These are phyloP conservation scores for Ophiocordyceps sinensis DNA, from an alignment of 2,329 filamentous ascomycete genomes.

Conservation along the genomic window DNA sequence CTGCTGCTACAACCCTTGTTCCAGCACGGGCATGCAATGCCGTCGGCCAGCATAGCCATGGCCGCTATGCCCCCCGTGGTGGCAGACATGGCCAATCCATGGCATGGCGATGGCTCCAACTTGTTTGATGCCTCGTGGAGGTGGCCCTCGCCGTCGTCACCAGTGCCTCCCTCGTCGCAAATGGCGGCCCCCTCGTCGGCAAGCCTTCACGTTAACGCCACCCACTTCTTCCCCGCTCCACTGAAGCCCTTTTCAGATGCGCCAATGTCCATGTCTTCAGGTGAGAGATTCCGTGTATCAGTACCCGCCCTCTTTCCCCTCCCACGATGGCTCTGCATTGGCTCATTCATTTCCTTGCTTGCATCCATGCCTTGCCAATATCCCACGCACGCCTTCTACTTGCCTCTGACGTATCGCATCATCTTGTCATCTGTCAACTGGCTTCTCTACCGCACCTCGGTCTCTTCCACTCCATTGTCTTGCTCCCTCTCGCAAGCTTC, in stretches of 20 bases:
- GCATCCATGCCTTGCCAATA: no score
- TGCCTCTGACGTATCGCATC: no score
- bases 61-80: background rate
- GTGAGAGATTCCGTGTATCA: conserved; percentile 1
- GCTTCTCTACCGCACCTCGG: no score
- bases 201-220: background rate
- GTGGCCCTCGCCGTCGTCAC: conserved; percentile 2
- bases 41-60: background rate
- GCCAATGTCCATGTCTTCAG: background rate
- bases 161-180: background rate
- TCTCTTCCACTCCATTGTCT: no score
- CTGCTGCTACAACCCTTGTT: background rate
- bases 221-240: background rate
- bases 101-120: background rate
- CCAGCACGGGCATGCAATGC: background rate
- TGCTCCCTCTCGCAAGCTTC: no score
- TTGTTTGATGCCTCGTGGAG: conserved; percentile 3
- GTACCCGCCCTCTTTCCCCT: background rate
- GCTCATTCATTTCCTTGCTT: no score
- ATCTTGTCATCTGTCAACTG: no score
- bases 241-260: background rate
- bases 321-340: no score
- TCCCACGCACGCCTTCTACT: no score
- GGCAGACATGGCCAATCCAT: background rate
- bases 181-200: conserved; percentile 1